Conservation (phyloP, 176 grass and related monocot genomes). For the Paspalum vaginatum region DNA sequence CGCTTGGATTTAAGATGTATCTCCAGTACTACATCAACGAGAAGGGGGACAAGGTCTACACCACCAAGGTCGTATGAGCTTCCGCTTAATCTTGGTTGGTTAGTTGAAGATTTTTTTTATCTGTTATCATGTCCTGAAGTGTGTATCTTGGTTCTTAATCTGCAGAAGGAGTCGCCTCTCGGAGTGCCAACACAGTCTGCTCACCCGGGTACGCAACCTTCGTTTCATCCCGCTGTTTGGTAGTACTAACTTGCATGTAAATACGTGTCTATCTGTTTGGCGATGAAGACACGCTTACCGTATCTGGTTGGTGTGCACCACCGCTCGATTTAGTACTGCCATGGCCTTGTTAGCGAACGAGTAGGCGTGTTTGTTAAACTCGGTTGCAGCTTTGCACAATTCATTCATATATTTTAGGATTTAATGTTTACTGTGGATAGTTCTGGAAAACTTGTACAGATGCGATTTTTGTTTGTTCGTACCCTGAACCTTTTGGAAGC, state of each 20-base stretch:
- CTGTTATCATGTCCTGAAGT: constrained; percentile 1
- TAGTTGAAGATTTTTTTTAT: constrained; percentile 13
- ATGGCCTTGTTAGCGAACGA: background rate
- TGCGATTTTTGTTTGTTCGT: background rate
- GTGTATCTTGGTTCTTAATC: background rate
- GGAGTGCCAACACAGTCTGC: constrained; percentile 82
- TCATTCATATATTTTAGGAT: background rate
- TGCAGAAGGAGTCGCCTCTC: constrained; percentile 87
- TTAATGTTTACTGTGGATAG: background rate
- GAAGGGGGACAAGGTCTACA: constrained; percentile 96
- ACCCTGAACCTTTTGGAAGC: background rate
- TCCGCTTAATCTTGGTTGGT: background rate
- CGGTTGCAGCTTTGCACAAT: background rate
- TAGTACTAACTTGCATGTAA: too few relatives aligned
- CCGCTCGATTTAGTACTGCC: too few relatives aligned
- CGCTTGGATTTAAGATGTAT: constrained; percentile 63
- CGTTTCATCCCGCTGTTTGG: background rate
- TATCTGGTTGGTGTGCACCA: too few relatives aligned
- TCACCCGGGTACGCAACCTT: constrained; percentile 59
- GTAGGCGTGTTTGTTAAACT: background rate
- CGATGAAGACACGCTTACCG: too few relatives aligned
- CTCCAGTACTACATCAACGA: constrained; percentile 96
- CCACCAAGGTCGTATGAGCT: constrained; percentile 65
- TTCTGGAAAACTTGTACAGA: background rate
- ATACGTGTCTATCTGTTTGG: too few relatives aligned